Conservation (phyloP, 1,284 basidiomycete genomes). For the Golubevia pallescens region DNA sequence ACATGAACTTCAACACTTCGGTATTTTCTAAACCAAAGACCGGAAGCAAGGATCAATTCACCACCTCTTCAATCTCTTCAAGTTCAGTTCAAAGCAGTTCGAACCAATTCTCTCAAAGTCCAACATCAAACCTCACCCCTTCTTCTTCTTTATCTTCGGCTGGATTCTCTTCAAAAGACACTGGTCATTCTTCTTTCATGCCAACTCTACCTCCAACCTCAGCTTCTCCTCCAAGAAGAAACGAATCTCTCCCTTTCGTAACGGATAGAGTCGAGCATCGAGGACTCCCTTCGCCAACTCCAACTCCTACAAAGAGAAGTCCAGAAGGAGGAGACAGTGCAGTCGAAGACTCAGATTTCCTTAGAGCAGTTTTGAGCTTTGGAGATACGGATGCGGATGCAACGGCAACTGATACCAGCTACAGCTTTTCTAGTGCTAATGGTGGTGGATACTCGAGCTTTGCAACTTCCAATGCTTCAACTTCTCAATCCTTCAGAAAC, state of each 20-base stretch:
- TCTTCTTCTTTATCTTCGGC: no score
- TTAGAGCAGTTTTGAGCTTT: constrained; percentile 38
- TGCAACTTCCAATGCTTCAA: neutral
- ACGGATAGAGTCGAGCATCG: neutral
- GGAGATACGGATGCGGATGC: constrained; percentile 6
- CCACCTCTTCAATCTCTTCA: no score
- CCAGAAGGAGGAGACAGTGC: neutral
- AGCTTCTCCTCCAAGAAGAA: neutral
- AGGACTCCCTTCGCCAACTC: neutral
- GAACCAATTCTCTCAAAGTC: no score
- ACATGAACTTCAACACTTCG: neutral
- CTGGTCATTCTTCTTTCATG: no score
- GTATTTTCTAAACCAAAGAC: neutral
- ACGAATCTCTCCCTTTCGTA: neutral
- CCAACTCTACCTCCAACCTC: no score
- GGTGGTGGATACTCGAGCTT: neutral
- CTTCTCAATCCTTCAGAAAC: neutral
- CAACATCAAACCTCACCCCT: constrained; percentile 12
- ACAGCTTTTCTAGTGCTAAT: neutral
- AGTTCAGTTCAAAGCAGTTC: no score
- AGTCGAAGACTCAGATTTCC: constrained; percentile 34
- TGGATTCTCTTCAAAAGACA: no score
- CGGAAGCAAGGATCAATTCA: no score
- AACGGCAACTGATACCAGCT: neutral
- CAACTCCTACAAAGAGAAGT: neutral